Evolutionary conservation across 129 eudicot genomes (phyloP), one percentile per base, ranked within the genome.

Genomic region (Lactuca sativa): DNA sequence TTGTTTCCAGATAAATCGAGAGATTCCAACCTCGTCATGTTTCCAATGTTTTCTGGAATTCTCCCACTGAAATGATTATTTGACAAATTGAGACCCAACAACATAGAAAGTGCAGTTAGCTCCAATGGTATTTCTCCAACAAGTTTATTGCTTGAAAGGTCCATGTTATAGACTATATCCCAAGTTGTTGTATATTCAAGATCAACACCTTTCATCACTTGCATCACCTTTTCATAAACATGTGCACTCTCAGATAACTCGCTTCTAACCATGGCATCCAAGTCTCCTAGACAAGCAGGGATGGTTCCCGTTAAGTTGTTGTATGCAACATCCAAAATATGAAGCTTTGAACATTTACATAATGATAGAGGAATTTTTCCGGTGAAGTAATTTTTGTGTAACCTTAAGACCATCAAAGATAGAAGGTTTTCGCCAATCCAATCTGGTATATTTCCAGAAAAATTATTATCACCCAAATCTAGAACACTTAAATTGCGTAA

Each of bases 11-110:
- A 40, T 36, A 3, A 78, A 25, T 5, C 38, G 17, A 5, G 10
- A 37, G 59, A 79, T 57, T 12, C 38, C 13, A 7, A 58, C 78
- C 0, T 65, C 55, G 3, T 41, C 56, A 4, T 72, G 78, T 77
- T 9, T 3, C 49, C 49, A 43, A 43, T 43, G 49, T 9, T 43
- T 12, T 43, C 2, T 9, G 49, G 49, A n/a, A 78, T 64, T 3
- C 4, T 30, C 5, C 82, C 73, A 9, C 13, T 14, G 32, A 77
- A 38, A 37, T 63, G 56, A 44, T 71, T 77, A 9, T 17, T 14
- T 0, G 82, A 70, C 72, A 77, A 55, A 37, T 77, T 64, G 53
- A 77, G 36, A 43, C 25, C 62, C 6, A 15, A 9, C 30, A 71
- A 47, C 30, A 38, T 52, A 32, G 52, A 18, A 1, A n/a, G 7